Evolutionary conservation across 2,329 filamentous ascomycete genomes (phyloP), one percentile per base, ranked within the genome.

Genomic region (Elsinoe fawcettii): DNA sequence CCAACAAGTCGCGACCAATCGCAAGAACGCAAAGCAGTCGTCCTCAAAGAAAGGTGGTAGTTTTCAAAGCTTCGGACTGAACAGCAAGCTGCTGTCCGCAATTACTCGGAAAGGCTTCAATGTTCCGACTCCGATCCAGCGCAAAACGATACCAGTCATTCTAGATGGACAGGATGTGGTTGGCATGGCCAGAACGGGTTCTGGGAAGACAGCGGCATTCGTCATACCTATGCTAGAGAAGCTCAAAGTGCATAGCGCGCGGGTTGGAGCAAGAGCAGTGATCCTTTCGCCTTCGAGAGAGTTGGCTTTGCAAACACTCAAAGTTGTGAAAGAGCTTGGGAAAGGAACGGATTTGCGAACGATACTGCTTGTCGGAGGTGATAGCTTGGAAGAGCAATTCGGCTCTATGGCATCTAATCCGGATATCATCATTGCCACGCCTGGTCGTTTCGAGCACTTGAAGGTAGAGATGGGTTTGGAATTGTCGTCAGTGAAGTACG

Each of bases 141-240:
- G 93, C 64, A 97, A 97, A 73, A 89, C 93, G 1, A 96, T 99
- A 49, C 95, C 93, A 3, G 77, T 97, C 57, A 84, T 99, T 57
- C 78, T 97, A 64, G 88, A 95, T 60, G 83, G 87, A 56, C 88
- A 90, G 73, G 93, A 99, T 79, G 88, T 97, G n/a, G 92, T 99
- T 22, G 95, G 91, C 63, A 99, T 99, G 93, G 93, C 93, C 6
- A 81, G 95, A 63, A 99, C 95, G n/a, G 93, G 93, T 69, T 97
- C 91, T 18, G 93, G 93, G 75, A 99, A 99, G 77, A 99, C 95
- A 1, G 93, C 91, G 1, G 93, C 93, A 20, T 99, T 99, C 71
- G 90, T 97, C 23, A 95, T 99, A 62, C 93, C 93, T 43, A 96
- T 99, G 92, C 90, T 99, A 60, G 90, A 99, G 75, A 88, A 86